Evolutionary conservation across 257 asterid species (phyloP).

Genomic region (Ajuga chamaepitys): DNA sequence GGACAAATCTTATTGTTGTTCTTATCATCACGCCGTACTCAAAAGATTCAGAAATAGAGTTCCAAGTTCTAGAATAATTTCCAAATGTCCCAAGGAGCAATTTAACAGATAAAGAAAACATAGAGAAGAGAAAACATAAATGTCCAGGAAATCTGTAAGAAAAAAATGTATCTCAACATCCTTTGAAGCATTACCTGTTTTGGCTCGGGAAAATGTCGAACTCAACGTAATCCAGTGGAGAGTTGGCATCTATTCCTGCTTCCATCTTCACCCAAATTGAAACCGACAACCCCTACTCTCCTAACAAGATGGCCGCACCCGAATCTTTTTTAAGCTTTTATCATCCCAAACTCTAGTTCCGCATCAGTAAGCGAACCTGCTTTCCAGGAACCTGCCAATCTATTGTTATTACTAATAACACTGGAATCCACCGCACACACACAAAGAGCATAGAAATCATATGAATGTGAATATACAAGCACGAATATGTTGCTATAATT

Average conservation of each 20-base stretch:
- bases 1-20: background rate
- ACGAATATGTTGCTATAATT: background rate
- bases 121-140: background rate
- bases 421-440: background rate
- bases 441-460: background rate
- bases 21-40: background rate
- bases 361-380: slow-evolving; percentile 18
- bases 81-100: too few relatives aligned
- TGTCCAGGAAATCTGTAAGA: background rate
- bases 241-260: slow-evolving; percentile 33
- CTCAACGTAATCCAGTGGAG: slow-evolving; percentile 57
- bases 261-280: slow-evolving; percentile 55
- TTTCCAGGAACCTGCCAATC: slow-evolving; percentile 1
- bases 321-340: slow-evolving; percentile 8
- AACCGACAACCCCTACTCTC: too few relatives aligned
- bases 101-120: background rate
- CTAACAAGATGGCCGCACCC: too few relatives aligned
- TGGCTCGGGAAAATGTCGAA: slow-evolving; percentile 60
- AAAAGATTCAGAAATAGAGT: background rate
- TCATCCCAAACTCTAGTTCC: slow-evolving; percentile 14
- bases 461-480: background rate
- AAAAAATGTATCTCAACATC: background rate
- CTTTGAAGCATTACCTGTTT: slow-evolving; percentile 48
- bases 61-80: background rate
- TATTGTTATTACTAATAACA: slow-evolving; percentile 4